Evolutionary conservation across 768 basidiomycete species (phyloP).

Genomic region (Lactarius indigo): DNA sequence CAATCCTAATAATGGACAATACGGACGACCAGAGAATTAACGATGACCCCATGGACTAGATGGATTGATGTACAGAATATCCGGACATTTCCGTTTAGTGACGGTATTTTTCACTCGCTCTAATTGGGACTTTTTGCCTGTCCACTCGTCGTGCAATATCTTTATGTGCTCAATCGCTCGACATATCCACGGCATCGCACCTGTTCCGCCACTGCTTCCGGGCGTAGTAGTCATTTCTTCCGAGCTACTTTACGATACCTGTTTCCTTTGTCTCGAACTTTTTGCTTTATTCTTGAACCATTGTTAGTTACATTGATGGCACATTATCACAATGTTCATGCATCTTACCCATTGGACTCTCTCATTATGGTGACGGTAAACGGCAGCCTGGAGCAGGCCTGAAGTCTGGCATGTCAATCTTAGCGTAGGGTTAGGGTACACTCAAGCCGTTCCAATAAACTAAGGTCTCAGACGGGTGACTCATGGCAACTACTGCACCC

Average conservation of each 20-base stretch:
- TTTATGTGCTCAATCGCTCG: constrained; percentile 9
- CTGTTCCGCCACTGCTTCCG: not conserved
- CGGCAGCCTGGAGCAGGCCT: not conserved
- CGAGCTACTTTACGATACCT: constrained; percentile 15
- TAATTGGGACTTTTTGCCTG: constrained; percentile 9
- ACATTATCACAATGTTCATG: constrained; percentile 8
- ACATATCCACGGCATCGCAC: not conserved
- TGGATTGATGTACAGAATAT: constrained; percentile 13
- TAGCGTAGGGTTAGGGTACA: too few species aligned
- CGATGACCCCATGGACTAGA: constrained; percentile 17
- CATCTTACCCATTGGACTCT: not conserved
- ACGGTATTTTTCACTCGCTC: constrained; percentile 8
- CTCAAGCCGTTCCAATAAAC: too few species aligned
- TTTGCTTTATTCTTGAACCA: constrained; percentile 1
- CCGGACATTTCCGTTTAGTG: constrained; percentile 19
- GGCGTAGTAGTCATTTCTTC: constrained; percentile 7
- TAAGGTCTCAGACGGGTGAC: too few species aligned
- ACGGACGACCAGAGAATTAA: not conserved
- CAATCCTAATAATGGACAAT: constrained; percentile 21
- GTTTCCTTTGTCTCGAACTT: not conserved
- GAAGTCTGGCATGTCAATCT: too few species aligned
- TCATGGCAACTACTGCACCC: too few species aligned
- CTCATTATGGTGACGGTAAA: not conserved
- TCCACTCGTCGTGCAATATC: not conserved
- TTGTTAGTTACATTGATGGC: not conserved